Conservation (phyloP, 495 filamentous ascomycete species). For the Tetracladium setigerum region DNA sequence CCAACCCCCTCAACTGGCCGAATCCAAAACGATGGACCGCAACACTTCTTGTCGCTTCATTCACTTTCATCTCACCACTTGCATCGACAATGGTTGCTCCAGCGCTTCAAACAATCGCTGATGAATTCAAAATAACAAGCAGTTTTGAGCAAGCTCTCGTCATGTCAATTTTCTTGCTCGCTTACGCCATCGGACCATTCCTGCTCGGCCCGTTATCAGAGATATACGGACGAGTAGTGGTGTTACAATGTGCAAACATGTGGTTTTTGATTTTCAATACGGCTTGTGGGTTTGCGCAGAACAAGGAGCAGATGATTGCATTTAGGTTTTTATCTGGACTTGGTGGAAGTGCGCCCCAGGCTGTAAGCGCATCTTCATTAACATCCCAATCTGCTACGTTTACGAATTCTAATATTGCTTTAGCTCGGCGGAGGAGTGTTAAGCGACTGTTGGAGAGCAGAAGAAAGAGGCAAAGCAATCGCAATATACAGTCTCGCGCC, state of each 20-base stretch:
- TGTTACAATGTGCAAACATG: slow-evolving; percentile 47
- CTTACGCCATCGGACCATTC: slow-evolving; percentile 57
- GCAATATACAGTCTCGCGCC: slow-evolving; percentile 58
- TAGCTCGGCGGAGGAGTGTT: slow-evolving; percentile 54
- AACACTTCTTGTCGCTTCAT: slow-evolving; percentile 38
- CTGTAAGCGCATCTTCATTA: slow-evolving; percentile 5
- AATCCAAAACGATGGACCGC: slow-evolving; percentile 32
- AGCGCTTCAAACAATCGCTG: slow-evolving; percentile 43
- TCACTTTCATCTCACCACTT: slow-evolving; percentile 66
- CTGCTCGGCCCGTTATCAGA: slow-evolving; percentile 59
- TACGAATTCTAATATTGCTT: slow-evolving; percentile 9
- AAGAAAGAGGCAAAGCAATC: slow-evolving; percentile 58
- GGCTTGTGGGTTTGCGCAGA: slow-evolving; percentile 47
- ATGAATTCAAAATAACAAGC: slow-evolving; percentile 52
- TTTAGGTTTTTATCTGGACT: slow-evolving; percentile 51
- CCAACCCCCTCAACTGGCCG: slow-evolving; percentile 38
- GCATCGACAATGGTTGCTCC: slow-evolving; percentile 68
- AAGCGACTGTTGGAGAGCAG: slow-evolving; percentile 52
- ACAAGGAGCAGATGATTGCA: slow-evolving; percentile 43
- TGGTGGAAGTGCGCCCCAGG: slow-evolving; percentile 44
- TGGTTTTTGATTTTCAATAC: slow-evolving; percentile 50
- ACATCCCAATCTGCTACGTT: too few relatives aligned
- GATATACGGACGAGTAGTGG: slow-evolving; percentile 51
- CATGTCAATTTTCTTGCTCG: slow-evolving; percentile 68
- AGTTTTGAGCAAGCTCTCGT: slow-evolving; percentile 48